Evolutionary conservation across 2,329 filamentous ascomycete species (phyloP), one percentile per base, ranked within the genome.

Genomic region (Fusarium sterilihyphosum): DNA sequence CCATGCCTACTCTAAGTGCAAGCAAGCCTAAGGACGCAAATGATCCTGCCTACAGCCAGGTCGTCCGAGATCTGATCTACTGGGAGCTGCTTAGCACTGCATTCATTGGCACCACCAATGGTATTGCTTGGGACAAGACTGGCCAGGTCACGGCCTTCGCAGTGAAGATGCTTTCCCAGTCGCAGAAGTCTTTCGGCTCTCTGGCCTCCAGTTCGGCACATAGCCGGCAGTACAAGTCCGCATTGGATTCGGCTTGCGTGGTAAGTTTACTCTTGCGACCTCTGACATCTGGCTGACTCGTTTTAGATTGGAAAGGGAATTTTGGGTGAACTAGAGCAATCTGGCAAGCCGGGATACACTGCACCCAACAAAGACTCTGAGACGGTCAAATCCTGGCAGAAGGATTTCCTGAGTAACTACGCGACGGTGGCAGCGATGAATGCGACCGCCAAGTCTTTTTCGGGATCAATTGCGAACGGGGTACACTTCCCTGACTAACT

Each of bases 211-310:
- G 20, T n/a, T 22, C 52, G 12, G 35, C n/a, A 11, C 24, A 35
- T 10, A 40, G 52, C 26, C 35, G 18, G 3, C 14, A 17, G 24
- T 54, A 54, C 10, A 54, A 20, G n/a, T 37, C 52, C 7, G 35
- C 35, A 11, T 12, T 54, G 24, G 52, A 54, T 22, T 38, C 24
- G 3, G 52, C 18, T 54, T 54, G 24, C 35, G 10, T 2, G 10
- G 52, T 5, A 38, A n/a, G 18, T 5, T 9, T n/a, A 38, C 20
- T 29, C 6, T 54, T 18, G 2, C 35, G 0, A 2, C 18, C 0
- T 18, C 4, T 1, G 3, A 16, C 18, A 13, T 4, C 18, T 18
- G 5, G 18, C 52, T 54, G 13, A 54, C 20, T 26, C 13, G 9
- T 26, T 17, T 40, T 17, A 54, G 52, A n/a, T 54, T 22, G 52